phyloP scores from a whole-genome alignment of 164 flowering plant genomes.

The grape (Vitis vinifera) region DNA sequence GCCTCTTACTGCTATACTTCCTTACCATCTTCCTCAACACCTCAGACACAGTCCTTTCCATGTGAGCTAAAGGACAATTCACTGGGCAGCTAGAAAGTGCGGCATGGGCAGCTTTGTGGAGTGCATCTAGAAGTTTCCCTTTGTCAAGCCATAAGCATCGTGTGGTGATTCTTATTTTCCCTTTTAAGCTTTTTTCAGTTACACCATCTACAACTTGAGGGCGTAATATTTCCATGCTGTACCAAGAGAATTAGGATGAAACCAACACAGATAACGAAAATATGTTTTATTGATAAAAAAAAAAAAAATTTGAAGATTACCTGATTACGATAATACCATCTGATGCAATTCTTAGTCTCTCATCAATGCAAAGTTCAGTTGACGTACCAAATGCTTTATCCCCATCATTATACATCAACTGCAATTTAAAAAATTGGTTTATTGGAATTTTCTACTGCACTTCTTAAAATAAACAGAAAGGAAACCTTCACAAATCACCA shows the following conservation, averaged over 20 bases:
- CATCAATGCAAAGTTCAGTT: conserved; percentile 86
- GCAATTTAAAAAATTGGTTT: conserved; percentile 20
- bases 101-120: conserved; percentile 93
- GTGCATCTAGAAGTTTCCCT: conserved; percentile 94
- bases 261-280: background rate
- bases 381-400: conserved; percentile 99
- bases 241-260: conserved; percentile 5
- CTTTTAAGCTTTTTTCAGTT: conserved; percentile 56
- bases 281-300: background rate
- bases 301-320: conserved; percentile 28
- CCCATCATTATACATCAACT: conserved; percentile 98
- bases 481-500: conserved; percentile 13
- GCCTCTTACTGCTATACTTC: conserved; percentile 92
- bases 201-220: conserved; percentile 53
- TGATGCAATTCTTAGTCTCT: conserved; percentile 85
- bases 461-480: background rate
- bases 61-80: conserved; percentile 77
- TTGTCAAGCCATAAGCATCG: conserved; percentile 98
- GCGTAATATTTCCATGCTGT: conserved; percentile 94
- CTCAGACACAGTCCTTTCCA: conserved; percentile 93
- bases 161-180: conserved; percentile 90
- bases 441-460: conserved; percentile 10
- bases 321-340: conserved; percentile 94
- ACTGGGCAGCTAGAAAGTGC: conserved; percentile 89
- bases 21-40: conserved; percentile 86